A percentile compares a stretch with the other conserved stretches of the same genome.
Conservation (phyloP, 805 yeast genomes). For the Saturnispora hagleri region DNA sequence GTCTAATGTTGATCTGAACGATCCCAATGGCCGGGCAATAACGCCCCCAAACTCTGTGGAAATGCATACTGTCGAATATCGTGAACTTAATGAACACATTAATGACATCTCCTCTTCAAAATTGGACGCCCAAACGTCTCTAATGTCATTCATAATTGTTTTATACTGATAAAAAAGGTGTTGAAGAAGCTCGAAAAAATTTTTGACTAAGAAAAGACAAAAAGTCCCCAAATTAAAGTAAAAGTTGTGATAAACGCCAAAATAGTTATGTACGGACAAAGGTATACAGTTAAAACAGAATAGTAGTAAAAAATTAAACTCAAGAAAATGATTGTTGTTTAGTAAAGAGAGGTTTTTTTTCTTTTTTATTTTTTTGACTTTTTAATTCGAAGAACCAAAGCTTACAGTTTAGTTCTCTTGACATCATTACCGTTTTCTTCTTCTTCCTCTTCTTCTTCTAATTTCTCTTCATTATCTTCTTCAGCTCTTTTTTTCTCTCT, state of each 20-base stretch:
- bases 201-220: background rate
- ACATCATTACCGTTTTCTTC: conserved; percentile 3
- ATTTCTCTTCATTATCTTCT: conserved; percentile 10
- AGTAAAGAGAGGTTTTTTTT: background rate
- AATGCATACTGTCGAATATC: conserved; percentile 44
- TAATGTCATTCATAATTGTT: conserved; percentile 21
- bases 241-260: background rate
- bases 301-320: background rate
- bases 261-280: background rate
- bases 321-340: background rate
- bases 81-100: background rate
- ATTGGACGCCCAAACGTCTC: conserved; percentile 70
- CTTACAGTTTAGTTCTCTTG: background rate
- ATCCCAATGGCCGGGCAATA: conserved; percentile 91
- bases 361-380: background rate
- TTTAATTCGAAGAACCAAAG: background rate
- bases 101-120: conserved; percentile 56
- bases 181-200: background rate
- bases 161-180: background rate
- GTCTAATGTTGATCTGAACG: conserved; percentile 79
- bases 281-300: background rate
- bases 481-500: conserved; percentile 29
- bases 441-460: conserved; percentile 17
- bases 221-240: background rate
- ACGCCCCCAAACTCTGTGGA: conserved; percentile 96